Evolutionary conservation across 805 yeast genomes (phyloP), one percentile per base, ranked within the genome.

Genomic region (Myxozyma sirexii): DNA sequence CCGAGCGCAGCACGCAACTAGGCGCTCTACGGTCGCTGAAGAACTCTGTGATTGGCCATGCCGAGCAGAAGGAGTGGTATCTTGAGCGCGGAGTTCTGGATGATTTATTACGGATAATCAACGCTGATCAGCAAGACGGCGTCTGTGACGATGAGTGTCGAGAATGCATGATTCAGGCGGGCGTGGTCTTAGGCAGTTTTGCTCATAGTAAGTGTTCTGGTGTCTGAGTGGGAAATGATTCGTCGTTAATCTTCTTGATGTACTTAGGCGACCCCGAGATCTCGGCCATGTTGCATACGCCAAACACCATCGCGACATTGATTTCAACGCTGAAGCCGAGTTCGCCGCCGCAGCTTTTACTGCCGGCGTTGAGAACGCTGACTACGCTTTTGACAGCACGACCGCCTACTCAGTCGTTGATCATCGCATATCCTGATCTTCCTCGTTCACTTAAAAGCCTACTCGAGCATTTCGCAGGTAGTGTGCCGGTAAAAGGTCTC

Each of bases 41-140:
- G 49, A 71, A 71, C 59, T 54, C 66, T 15, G 60, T 73, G 31
- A 72, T 72, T 39, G 76, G 76, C 26, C 76, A 72, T 51, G 64
- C 67, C 31, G 75, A 71, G 37, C 67, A 68, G 51, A 72, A 72
- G 57, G 62, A 63, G 21, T 56, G 50, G 23, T 68, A 65, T 43
- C 62, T 70, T 13, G 62, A 60, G 13, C 62, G 61, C 33, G 67
- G 65, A 1, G 64, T 67, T 19, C 64, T 68, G 4, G 58, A 45
- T 5, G 64, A 66, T 3, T 57, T 72, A 42, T 58, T 71, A 15
- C 56, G 56, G n/a, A 57, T 70, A 17, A 58, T 71, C n/a, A 58
- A 38, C 47, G 52, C 50, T 19, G 33, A 10, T 29, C 62, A 69
- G 8, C 42, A 61, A 8, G 51, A 44, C 38, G 59, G 60, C 7